These are phyloP conservation scores for Pelargonium citronellum DNA, from an alignment of 441 rosid species.

Conservation along the genomic window DNA sequence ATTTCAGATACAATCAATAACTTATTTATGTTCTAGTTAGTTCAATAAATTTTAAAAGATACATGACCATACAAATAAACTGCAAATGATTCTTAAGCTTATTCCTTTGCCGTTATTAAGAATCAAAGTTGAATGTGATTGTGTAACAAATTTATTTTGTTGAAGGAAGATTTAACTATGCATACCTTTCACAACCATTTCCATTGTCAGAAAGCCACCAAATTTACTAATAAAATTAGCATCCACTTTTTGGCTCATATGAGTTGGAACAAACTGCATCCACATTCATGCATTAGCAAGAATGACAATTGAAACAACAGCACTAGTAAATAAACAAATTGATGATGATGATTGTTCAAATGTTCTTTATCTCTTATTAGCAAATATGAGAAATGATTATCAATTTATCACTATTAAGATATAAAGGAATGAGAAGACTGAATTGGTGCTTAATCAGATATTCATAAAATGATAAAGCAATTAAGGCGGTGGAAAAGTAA, in stretches of 20 bases:
- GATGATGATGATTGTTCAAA: neutral
- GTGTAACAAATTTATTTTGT: neutral
- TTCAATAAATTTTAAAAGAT: neutral
- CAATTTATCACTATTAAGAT: neutral
- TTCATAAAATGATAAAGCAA: neutral
- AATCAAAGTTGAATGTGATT: neutral
- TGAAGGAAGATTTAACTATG: neutral
- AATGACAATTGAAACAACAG: too few species aligned
- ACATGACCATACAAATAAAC: neutral
- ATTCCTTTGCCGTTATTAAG: neutral
- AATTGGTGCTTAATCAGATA: neutral
- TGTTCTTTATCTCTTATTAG: neutral
- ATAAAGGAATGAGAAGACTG: neutral
- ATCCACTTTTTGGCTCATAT: conserved; percentile 34
- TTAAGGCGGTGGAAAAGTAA: neutral
- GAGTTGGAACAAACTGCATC: conserved; percentile 75
- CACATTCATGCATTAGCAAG: conserved; percentile 13
- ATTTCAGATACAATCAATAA: neutral
- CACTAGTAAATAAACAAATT: too few species aligned
- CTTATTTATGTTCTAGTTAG: neutral
- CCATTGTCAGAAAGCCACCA: conserved; percentile 83
- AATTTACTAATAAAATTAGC: conserved; percentile 29
- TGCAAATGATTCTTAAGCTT: too few species aligned
- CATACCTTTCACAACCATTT: conserved; percentile 70
- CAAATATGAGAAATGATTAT: neutral